Base-by-base conservation (phyloP, 78 protist species). In the Planoprotostelium fungivorum region DNA sequence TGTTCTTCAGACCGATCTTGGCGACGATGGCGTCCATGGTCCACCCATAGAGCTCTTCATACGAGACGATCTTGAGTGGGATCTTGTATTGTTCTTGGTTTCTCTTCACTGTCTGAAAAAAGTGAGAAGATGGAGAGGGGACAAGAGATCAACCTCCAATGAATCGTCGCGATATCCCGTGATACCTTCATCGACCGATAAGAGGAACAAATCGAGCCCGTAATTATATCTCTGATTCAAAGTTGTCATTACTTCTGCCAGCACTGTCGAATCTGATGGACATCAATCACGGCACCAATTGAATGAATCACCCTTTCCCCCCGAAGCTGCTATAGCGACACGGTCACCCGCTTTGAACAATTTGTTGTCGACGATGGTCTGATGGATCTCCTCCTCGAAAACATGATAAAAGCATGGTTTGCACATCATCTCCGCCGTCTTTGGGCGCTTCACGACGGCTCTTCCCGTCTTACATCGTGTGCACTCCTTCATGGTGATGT, bases 141-240 rank as follows among this genome's bases (percentile, higher is more conserved):
- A 87, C 35, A 86, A 86, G 31, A 23, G 84, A n/a, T 51, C 23
- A 36, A 90, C 95, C 87, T 97, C 97, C 38, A 98, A 93, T 29
- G 98, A 97, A 38, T 95, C 98, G 88, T 98, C 99, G 36, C 99
- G 90, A 38, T 98, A 98, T 5, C 99, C 99, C 1, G 94, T 29
- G 38, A 98, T 98, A 63, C 99, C 99, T 85, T 98, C 99, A 63
- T 98, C 99, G 34, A 97, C 91, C 38, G 98, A 94, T 35, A 98
- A 89, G 10, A 98, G 88, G 34, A 90, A 83, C 63, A 97, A 89
- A 23, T 98, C 95, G n/a, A 96, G 37, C 31, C 97, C 99, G 86
- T 94, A 96, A 38, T 92, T 92, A 38, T 97, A 91, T 28, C 90
- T 87, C 36, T 86, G 93, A 63, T 98, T 97, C 31, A 97, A 86